A percentile compares a stretch with the other conserved stretches of the same genome.
These are phyloP conservation scores for Babesia ovata DNA, from an alignment of 169 alveolate species.

Conservation along the genomic window DNA sequence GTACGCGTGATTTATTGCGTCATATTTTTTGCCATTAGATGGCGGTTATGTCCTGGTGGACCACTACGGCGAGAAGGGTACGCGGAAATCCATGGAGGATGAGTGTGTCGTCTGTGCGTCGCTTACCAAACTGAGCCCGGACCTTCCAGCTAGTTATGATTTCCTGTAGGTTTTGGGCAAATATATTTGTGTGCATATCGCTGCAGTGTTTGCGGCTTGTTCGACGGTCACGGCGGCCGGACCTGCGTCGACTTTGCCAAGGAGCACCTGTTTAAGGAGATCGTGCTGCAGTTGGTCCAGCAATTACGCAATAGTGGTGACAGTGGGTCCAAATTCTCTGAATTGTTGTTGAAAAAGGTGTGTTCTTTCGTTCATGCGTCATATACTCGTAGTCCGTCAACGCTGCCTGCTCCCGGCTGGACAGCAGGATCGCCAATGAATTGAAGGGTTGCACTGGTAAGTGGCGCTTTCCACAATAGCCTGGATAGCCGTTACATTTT, in stretches of 20 bases:
- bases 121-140: slow-evolving; percentile 50
- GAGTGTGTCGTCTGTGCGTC: slow-evolving; percentile 72
- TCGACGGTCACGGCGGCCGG: slow-evolving; percentile 82
- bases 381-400: slow-evolving; percentile 30
- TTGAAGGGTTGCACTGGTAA: slow-evolving; percentile 46
- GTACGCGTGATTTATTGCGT: not conserved
- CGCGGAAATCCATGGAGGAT: slow-evolving; percentile 79
- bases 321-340: slow-evolving; percentile 24
- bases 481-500: not conserved
- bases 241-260: slow-evolving; percentile 68
- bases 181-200: not conserved
- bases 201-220: slow-evolving; percentile 68
- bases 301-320: slow-evolving; percentile 7
- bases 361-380: not conserved
- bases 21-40: slow-evolving; percentile 4
- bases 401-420: slow-evolving; percentile 60
- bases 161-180: slow-evolving; percentile 54
- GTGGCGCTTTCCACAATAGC: not conserved
- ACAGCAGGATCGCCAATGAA: slow-evolving; percentile 64
- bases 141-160: slow-evolving; percentile 59
- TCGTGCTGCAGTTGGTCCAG: slow-evolving; percentile 64
- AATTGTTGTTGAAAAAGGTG: slow-evolving; percentile 30
- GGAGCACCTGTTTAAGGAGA: slow-evolving; percentile 59
- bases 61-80: slow-evolving; percentile 78
- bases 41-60: slow-evolving; percentile 58